phyloP scores from a whole-genome alignment of 805 yeast species.

The Metschnikowia colocasiae region DNA sequence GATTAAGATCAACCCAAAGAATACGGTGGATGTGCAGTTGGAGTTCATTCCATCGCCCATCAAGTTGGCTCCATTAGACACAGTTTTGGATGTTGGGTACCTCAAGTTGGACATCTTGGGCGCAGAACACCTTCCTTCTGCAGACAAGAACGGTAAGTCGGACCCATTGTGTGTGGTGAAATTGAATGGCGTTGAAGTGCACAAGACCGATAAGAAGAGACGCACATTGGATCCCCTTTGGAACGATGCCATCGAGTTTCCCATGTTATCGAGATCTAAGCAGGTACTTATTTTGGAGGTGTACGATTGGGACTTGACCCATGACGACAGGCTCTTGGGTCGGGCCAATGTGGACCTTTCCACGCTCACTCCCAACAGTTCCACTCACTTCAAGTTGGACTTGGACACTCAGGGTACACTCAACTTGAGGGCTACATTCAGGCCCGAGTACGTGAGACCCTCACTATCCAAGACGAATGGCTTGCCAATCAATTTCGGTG shows the following conservation, averaged over 20 bases:
- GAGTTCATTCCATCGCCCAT: constrained; percentile 60
- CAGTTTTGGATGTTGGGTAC: constrained; percentile 65
- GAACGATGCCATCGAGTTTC: constrained; percentile 63
- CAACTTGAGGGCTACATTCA: constrained; percentile 51
- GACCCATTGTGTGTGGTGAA: constrained; percentile 63
- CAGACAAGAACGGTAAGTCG: constrained; percentile 71
- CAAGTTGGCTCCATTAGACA: constrained; percentile 53
- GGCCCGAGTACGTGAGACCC: constrained; percentile 69
- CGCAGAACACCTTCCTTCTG: constrained; percentile 52
- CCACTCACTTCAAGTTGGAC: constrained; percentile 45
- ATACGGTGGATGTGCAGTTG: constrained; percentile 45
- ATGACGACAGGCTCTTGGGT: constrained; percentile 62
- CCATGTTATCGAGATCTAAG: constrained; percentile 61
- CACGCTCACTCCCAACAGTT: constrained; percentile 42
- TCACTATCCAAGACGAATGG: constrained; percentile 39
- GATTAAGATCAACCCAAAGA: constrained; percentile 40
- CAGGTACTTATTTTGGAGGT: constrained; percentile 46
- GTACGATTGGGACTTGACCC: constrained; percentile 78
- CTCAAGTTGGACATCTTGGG: constrained; percentile 53
- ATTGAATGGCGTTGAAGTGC: constrained; percentile 51
- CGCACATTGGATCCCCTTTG: constrained; percentile 71
- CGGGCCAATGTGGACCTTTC: constrained; percentile 47
- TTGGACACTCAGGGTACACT: constrained; percentile 65
- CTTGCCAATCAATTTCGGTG: constrained; percentile 38
- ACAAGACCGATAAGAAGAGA: constrained; percentile 58